These are phyloP conservation scores for Mycena metata DNA, from an alignment of 768 basidiomycete genomes.

Conservation along the genomic window DNA sequence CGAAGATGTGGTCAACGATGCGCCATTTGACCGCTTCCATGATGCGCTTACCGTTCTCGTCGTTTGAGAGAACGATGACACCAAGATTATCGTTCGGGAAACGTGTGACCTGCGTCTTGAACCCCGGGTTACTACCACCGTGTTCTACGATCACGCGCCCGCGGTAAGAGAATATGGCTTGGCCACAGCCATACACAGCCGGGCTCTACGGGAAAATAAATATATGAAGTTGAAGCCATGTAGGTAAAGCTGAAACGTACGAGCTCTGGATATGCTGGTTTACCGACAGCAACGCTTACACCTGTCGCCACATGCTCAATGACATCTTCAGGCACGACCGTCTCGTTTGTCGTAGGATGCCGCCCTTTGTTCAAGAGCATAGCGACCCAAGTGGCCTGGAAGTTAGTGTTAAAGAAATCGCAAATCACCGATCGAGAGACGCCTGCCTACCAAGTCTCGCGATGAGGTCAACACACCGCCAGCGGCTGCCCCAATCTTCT, in stretches of 20 bases:
- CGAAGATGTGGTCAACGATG: slow-evolving; percentile 53
- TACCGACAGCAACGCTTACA: slow-evolving; percentile 49
- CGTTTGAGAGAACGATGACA: slow-evolving; percentile 56
- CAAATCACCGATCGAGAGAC: too few relatives aligned
- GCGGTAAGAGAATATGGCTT: slow-evolving; percentile 55
- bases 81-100: slow-evolving; percentile 50
- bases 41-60: slow-evolving; percentile 51
- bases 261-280: slow-evolving; percentile 55
- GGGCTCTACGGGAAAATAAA: slow-evolving; percentile 48
- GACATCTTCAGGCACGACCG: slow-evolving; percentile 52
- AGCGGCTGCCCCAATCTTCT: slow-evolving; percentile 56
- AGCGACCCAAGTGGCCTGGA: slow-evolving; percentile 50
- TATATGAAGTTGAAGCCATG: background rate
- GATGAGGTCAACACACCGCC: slow-evolving; percentile 57
- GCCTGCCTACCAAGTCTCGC: slow-evolving; percentile 56
- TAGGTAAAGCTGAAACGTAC: slow-evolving; percentile 16
- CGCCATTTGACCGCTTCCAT: slow-evolving; percentile 55
- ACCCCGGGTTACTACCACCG: slow-evolving; percentile 58
- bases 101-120: slow-evolving; percentile 40
- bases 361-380: slow-evolving; percentile 56
- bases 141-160: slow-evolving; percentile 60
- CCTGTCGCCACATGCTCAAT: slow-evolving; percentile 55
- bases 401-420: too few relatives aligned
- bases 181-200: slow-evolving; percentile 56
- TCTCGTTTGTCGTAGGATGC: slow-evolving; percentile 54